These are phyloP conservation scores for Xylogone sp. DNA, from an alignment of 2,329 filamentous ascomycete species.

Conservation along the genomic window DNA sequence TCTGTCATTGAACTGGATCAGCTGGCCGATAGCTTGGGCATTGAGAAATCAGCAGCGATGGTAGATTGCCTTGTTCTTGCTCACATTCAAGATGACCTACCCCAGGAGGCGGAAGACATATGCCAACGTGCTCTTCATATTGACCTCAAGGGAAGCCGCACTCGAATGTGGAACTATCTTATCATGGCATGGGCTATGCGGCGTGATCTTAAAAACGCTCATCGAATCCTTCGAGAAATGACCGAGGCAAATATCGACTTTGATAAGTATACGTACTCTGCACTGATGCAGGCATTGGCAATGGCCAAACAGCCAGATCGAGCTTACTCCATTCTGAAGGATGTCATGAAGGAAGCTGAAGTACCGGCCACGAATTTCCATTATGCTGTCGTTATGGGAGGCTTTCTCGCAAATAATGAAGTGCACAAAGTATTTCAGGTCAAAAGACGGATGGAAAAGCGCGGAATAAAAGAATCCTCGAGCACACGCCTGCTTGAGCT, in stretches of 20 bases:
- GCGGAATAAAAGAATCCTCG: conserved; percentile 33
- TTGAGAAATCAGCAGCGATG: conserved; percentile 54
- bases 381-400: conserved; percentile 49
- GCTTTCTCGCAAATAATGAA: conserved; percentile 35
- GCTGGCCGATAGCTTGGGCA: conserved; percentile 50
- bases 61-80: conserved; percentile 63
- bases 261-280: conserved; percentile 55
- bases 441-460: conserved; percentile 37
- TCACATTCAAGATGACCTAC: conserved; percentile 55
- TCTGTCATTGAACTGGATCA: conserved; percentile 63
- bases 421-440: conserved; percentile 45
- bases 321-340: conserved; percentile 49
- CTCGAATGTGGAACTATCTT: conserved; percentile 75
- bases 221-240: conserved; percentile 54
- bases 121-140: conserved; percentile 52
- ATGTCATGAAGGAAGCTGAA: conserved; percentile 44
- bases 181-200: conserved; percentile 65
- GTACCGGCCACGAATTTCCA: conserved; percentile 42
- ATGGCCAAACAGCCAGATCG: conserved; percentile 48
- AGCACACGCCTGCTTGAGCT: conserved; percentile 39
- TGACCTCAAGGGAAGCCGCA: conserved; percentile 47
- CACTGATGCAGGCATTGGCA: conserved; percentile 55
- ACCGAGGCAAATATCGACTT: conserved; percentile 42
- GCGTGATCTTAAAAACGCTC: conserved; percentile 52
- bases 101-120: conserved; percentile 54